Evolutionary conservation across 768 basidiomycete genomes (phyloP).

Genomic region (Suillus tomentosus): DNA sequence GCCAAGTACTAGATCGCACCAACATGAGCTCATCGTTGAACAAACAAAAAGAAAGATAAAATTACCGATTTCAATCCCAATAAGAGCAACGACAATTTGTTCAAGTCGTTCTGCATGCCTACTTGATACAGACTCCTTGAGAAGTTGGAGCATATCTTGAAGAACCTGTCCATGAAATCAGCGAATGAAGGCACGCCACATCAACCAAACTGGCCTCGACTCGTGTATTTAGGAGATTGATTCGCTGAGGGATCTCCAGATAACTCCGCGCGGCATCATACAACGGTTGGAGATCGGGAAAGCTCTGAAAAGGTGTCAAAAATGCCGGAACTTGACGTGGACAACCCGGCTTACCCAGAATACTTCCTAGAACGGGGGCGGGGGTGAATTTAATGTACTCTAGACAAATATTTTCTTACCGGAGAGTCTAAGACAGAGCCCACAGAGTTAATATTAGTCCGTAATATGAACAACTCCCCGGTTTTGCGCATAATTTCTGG

Average conservation of each 20-base stretch:
- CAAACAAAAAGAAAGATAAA: neutral
- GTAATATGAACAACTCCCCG: constrained; percentile 88
- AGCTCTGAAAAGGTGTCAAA: constrained; percentile 58
- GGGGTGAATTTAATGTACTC: constrained; percentile 8
- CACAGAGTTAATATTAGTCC: constrained; percentile 94
- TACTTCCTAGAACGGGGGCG: constrained; percentile 61
- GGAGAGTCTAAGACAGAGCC: constrained; percentile 97
- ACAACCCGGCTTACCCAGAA: constrained; percentile 72
- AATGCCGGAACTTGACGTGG: constrained; percentile 17
- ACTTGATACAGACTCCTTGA: constrained; percentile 93
- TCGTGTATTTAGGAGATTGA: constrained; percentile 89
- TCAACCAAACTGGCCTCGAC: constrained; percentile 65
- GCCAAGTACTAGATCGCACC: constrained; percentile 62
- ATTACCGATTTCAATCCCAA: constrained; percentile 84
- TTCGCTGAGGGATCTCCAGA: constrained; percentile 92
- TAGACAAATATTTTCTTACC: constrained; percentile 45
- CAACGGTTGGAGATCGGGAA: constrained; percentile 91
- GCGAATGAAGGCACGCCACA: constrained; percentile 10
- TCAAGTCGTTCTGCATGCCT: constrained; percentile 90
- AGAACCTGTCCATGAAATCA: constrained; percentile 58
- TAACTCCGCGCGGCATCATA: constrained; percentile 94
- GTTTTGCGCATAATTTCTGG: constrained; percentile 97
- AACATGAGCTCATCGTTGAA: constrained; percentile 6
- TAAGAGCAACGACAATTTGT: constrained; percentile 89
- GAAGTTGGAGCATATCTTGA: constrained; percentile 94